A percentile compares a stretch with the other conserved stretches of the same genome.
Evolutionary conservation across 192 early-diverging fungal genomes (phyloP).

Genomic region (Linnemannia schmuckeri): DNA sequence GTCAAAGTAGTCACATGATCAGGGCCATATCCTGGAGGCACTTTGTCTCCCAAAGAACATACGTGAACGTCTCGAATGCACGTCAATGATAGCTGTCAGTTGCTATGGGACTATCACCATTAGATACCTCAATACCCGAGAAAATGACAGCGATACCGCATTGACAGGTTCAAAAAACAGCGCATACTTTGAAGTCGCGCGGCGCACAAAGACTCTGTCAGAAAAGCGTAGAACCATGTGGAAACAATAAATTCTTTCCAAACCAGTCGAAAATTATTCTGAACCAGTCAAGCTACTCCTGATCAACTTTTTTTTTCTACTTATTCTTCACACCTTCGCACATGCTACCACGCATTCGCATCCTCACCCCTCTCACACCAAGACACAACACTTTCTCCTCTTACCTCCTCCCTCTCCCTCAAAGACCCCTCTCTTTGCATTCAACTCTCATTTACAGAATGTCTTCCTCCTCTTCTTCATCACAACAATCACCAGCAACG

Average conservation of each 20-base stretch:
- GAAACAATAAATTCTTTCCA: neutral
- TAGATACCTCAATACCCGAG: no score
- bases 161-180: neutral
- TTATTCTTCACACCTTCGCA: neutral
- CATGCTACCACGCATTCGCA: neutral
- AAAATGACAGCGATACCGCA: no score
- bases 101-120: no score
- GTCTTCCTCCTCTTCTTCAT: constrained; percentile 18
- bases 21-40: no score
- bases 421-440: neutral
- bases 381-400: no score
- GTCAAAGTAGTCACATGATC: no score
- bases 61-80: no score
- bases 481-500: neutral
- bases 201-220: neutral
- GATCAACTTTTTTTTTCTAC: neutral
- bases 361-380: neutral
- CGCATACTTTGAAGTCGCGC: neutral
- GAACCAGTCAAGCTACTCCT: neutral
- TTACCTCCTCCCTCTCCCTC: neutral
- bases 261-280: neutral
- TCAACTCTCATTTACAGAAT: constrained; percentile 8
- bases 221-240: neutral
- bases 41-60: no score
- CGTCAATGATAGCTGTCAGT: no score